These are phyloP conservation scores for Mycena filopes DNA, from an alignment of 768 basidiomycete genomes.

Conservation along the genomic window DNA sequence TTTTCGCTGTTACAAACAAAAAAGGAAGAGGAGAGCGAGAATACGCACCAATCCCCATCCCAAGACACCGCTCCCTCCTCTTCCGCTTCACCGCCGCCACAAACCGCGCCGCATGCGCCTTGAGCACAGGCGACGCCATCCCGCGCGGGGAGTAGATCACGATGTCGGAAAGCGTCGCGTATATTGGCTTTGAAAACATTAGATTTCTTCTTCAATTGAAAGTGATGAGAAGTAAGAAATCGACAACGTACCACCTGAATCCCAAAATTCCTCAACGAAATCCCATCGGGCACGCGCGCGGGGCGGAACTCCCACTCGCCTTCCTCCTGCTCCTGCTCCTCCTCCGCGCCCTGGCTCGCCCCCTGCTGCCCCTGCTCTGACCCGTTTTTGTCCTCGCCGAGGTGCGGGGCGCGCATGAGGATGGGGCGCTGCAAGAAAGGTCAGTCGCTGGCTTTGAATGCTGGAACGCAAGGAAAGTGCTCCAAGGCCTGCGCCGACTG, in stretches of 20 bases:
- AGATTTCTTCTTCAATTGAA: conserved; percentile 3
- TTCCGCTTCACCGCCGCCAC: conserved; percentile 70
- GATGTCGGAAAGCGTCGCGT: conserved; percentile 89
- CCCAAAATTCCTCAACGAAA: conserved; percentile 87
- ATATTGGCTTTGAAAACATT: conserved; percentile 68
- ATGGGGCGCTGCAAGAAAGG: conserved; percentile 5
- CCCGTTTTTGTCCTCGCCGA: not conserved
- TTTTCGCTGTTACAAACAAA: not conserved
- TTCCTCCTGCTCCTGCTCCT: conserved; percentile 34
- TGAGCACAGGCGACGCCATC: conserved; percentile 58
- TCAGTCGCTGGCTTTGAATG: not conserved
- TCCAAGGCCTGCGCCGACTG: too few relatives aligned
- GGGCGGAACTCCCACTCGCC: conserved; percentile 75
- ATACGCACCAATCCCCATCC: conserved; percentile 21
- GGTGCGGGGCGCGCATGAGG: not conserved
- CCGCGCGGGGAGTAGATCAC: conserved; percentile 88
- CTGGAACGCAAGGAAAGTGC: too few relatives aligned
- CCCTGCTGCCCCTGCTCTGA: not conserved
- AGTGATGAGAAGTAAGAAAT: conserved; percentile 16
- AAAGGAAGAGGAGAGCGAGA: not conserved
- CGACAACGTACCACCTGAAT: conserved; percentile 82
- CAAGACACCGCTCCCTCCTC: conserved; percentile 55
- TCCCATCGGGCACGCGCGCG: conserved; percentile 80
- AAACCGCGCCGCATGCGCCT: conserved; percentile 73
- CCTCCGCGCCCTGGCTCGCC: conserved; percentile 23